Conservation (phyloP, 2,329 filamentous ascomycete genomes). For the Aquanectria penicillioides region DNA sequence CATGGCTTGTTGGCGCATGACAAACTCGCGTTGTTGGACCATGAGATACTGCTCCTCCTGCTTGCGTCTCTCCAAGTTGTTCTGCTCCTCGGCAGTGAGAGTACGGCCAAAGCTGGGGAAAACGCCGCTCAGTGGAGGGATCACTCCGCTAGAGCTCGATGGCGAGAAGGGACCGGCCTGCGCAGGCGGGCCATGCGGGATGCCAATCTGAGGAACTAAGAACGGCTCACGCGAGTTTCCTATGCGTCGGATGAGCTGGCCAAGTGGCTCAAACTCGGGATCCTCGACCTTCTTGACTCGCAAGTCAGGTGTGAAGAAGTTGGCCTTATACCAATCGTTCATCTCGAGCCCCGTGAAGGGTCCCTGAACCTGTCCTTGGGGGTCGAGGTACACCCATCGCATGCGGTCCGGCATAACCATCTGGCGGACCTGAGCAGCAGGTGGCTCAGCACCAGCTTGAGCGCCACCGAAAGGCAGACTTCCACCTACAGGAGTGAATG, state of each 20-base stretch:
- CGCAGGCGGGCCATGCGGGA: slow-evolving; percentile 83
- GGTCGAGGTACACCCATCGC: slow-evolving; percentile 98
- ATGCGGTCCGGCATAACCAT: slow-evolving; percentile 99
- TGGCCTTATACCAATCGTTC: slow-evolving; percentile 99
- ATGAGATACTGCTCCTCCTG: slow-evolving; percentile 98
- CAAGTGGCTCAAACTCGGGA: slow-evolving; percentile 91
- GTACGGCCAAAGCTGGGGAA: slow-evolving; percentile 98
- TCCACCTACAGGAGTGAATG: slow-evolving; percentile 49
- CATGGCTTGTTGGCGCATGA: slow-evolving; percentile 85
- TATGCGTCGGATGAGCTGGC: slow-evolving; percentile 93
- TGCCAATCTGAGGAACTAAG: slow-evolving; percentile 95
- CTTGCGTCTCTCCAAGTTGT: slow-evolving; percentile 94
- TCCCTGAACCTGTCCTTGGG: slow-evolving; percentile 89
- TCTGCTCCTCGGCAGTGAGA: slow-evolving; percentile 96
- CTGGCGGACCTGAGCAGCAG: slow-evolving; percentile 78
- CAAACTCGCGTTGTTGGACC: slow-evolving; percentile 93
- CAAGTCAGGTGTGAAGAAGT: slow-evolving; percentile 95
- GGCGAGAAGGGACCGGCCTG: slow-evolving; percentile 60
- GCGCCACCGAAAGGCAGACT: slow-evolving; percentile 49
- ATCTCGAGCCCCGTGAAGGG: slow-evolving; percentile 97
- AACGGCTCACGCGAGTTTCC: slow-evolving; percentile 98
- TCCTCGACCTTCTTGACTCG: slow-evolving; percentile 96
- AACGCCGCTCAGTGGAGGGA: slow-evolving; percentile 90
- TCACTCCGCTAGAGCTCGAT: slow-evolving; percentile 67
- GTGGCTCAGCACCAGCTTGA: slow-evolving; percentile 55